These are phyloP conservation scores for Ogataea hybrid DNA, from an alignment of 1,139 yeast species.

Conservation along the genomic window DNA sequence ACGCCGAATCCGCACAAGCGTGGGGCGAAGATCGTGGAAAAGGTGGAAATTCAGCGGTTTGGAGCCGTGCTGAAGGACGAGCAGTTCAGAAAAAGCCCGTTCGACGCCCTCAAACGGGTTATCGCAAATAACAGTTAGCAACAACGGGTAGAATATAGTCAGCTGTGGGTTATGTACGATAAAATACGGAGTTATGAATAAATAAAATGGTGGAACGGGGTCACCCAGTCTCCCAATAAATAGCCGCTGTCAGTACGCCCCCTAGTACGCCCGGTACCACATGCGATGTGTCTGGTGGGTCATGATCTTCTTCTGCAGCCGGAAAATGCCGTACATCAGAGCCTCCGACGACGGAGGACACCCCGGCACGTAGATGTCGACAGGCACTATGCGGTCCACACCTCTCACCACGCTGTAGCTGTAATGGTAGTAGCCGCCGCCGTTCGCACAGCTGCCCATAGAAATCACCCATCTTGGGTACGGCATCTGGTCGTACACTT, in stretches of 20 bases:
- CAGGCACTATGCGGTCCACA: slow-evolving; percentile 85
- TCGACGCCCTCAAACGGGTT: slow-evolving; percentile 54
- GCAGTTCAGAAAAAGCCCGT: slow-evolving; percentile 54
- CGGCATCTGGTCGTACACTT: slow-evolving; percentile 94
- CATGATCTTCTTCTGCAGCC: slow-evolving; percentile 87
- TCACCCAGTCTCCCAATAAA: slow-evolving; percentile 12
- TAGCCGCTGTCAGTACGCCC: slow-evolving; percentile 3
- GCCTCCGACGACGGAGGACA: slow-evolving; percentile 95
- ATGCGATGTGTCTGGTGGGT: slow-evolving; percentile 75
- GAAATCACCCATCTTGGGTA: slow-evolving; percentile 90
- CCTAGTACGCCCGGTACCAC: slow-evolving; percentile 64
- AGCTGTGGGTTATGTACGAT: not conserved
- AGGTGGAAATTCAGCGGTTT: slow-evolving; percentile 53
- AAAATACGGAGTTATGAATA: not conserved
- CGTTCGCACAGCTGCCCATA: slow-evolving; percentile 95
- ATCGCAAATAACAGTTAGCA: slow-evolving; percentile 16
- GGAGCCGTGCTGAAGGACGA: slow-evolving; percentile 50
- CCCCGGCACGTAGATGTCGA: slow-evolving; percentile 89
- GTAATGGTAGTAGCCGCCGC: slow-evolving; percentile 92
- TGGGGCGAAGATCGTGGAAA: slow-evolving; percentile 55
- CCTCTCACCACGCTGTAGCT: slow-evolving; percentile 89
- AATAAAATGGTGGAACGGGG: slow-evolving; percentile 1
- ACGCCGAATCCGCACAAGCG: slow-evolving; percentile 57
- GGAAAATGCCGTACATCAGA: slow-evolving; percentile 86
- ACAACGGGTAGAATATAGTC: too few relatives aligned